Conservation (phyloP, 2,329 filamentous ascomycete genomes). For the Aspergillus brasiliensis region DNA sequence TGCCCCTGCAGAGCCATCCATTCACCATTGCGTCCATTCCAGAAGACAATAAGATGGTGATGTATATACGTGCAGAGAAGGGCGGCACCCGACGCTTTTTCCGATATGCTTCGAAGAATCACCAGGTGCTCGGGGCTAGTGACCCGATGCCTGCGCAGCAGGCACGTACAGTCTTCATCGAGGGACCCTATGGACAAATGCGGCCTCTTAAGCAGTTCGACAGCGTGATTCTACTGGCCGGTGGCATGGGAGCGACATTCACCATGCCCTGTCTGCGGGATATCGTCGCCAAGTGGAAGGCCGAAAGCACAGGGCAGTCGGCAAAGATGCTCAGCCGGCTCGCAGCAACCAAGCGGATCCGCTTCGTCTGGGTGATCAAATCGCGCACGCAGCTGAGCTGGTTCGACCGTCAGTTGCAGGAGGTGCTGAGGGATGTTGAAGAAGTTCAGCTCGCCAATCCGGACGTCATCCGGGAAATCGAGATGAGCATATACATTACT, state of each 20-base stretch:
- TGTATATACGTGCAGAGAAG: constrained; percentile 57
- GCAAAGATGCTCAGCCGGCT: constrained; percentile 23
- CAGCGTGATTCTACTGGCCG: constrained; percentile 61
- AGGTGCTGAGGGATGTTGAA: constrained; percentile 48
- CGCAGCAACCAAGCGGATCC: constrained; percentile 52
- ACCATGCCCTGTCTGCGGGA: constrained; percentile 59
- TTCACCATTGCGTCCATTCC: constrained; percentile 65
- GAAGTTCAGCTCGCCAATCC: constrained; percentile 32
- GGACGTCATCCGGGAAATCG: constrained; percentile 46
- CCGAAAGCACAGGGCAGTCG: constrained; percentile 25
- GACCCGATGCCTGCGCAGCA: constrained; percentile 12
- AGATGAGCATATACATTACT: constrained; percentile 59
- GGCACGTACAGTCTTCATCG: constrained; percentile 49
- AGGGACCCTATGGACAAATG: constrained; percentile 57
- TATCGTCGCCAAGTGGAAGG: constrained; percentile 52
- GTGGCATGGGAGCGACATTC: constrained; percentile 63
- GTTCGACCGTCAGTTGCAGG: constrained; percentile 55
- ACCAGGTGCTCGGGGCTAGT: constrained; percentile 25
- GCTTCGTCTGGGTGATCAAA: constrained; percentile 63
- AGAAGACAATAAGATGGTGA: constrained; percentile 58
- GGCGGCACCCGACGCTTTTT: constrained; percentile 57
- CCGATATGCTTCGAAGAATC: constrained; percentile 51
- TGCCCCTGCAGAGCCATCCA: constrained; percentile 64
- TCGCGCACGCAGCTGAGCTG: constrained; percentile 55
- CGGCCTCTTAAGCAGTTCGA: constrained; percentile 61